Evolutionary conservation across 2,329 filamentous ascomycete genomes (phyloP).

Genomic region (Septoria linicola): DNA sequence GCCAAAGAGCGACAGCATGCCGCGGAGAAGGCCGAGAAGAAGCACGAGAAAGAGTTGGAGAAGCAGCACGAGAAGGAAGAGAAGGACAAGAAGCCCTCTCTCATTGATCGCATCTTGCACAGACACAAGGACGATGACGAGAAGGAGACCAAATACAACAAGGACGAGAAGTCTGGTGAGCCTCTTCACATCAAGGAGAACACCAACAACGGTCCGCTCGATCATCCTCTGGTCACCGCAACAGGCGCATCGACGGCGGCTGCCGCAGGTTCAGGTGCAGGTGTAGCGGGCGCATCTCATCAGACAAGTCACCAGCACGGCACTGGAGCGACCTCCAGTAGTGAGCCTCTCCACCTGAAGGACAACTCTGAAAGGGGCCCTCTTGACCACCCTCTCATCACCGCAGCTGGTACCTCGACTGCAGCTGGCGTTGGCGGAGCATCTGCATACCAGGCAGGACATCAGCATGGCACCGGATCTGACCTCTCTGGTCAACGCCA

Average conservation of each 20-base stretch:
- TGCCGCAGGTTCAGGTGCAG: background rate
- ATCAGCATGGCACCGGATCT: background rate
- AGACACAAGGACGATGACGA: slow-evolving; percentile 29
- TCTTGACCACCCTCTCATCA: slow-evolving; percentile 7
- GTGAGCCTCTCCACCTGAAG: background rate
- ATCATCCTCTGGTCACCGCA: slow-evolving; percentile 10
- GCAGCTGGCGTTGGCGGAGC: background rate
- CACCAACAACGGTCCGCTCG: slow-evolving; percentile 9
- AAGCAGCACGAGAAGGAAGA: slow-evolving; percentile 32
- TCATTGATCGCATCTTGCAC: slow-evolving; percentile 34
- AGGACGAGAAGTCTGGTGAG: slow-evolving; percentile 2
- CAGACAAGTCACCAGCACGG: too few relatives aligned
- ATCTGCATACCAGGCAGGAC: background rate
- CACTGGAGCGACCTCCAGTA: background rate
- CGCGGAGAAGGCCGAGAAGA: slow-evolving; percentile 27
- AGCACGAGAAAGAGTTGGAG: slow-evolving; percentile 29
- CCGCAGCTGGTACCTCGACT: background rate
- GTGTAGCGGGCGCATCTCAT: background rate
- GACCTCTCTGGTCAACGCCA: slow-evolving; percentile 1
- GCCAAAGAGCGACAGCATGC: slow-evolving; percentile 12
- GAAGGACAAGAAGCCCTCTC: slow-evolving; percentile 39
- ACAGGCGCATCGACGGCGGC: background rate
- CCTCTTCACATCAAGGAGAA: slow-evolving; percentile 4
- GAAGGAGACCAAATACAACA: slow-evolving; percentile 10
- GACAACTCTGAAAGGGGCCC: slow-evolving; percentile 3